phyloP scores from a whole-genome alignment of 202 grass and related monocot species.

The Zoysia matrella region DNA sequence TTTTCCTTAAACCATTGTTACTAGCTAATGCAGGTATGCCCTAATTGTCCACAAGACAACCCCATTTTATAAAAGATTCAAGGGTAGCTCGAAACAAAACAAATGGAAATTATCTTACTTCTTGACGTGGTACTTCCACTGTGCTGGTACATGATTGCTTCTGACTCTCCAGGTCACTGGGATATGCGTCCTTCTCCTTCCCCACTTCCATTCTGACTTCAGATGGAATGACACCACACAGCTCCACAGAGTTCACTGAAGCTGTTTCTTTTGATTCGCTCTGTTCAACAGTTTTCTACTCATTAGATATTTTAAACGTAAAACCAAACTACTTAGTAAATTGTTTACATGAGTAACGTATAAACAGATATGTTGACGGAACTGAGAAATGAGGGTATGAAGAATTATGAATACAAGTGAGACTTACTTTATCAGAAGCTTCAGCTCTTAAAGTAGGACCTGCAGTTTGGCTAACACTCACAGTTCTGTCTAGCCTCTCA shows the following conservation, averaged over 20 bases:
- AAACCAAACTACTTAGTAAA: constrained; percentile 6
- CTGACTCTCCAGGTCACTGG: constrained; percentile 13
- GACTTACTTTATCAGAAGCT: constrained; percentile 38
- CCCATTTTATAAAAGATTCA: background rate
- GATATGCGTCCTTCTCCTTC: background rate
- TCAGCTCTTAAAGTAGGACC: constrained; percentile 14
- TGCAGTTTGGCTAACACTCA: background rate
- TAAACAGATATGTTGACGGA: background rate
- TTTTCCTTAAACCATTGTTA: background rate
- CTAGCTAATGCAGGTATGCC: background rate
- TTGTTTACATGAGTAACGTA: background rate
- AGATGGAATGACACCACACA: background rate
- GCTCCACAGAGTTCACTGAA: background rate
- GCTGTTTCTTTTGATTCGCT: background rate
- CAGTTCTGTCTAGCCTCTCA: background rate
- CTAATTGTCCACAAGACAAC: background rate
- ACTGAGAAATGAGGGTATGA: background rate
- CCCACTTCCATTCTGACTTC: background rate
- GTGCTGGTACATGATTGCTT: constrained; percentile 9
- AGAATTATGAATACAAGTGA: background rate
- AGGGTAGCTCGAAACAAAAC: background rate
- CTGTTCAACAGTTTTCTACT: background rate
- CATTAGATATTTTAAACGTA: background rate
- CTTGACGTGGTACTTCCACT: constrained; percentile 22
- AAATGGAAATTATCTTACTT: constrained; percentile 33